These are phyloP conservation scores for Ascochyta fabae DNA, from an alignment of 2,329 filamentous ascomycete genomes.

Conservation along the genomic window DNA sequence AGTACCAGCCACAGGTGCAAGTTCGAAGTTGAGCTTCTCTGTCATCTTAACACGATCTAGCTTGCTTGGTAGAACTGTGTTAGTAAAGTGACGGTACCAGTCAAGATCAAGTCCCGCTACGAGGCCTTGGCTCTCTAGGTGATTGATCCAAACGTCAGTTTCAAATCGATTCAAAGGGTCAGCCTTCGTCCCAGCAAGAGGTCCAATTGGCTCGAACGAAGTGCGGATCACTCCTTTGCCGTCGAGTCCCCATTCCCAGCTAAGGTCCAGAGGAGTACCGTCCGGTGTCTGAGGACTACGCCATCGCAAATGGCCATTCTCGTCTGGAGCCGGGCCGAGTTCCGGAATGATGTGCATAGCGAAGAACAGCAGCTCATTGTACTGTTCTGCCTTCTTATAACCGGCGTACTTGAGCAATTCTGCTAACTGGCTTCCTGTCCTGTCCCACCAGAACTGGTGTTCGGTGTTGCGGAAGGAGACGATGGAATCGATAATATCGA, in stretches of 20 bases:
- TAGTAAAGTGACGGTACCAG: constrained; percentile 18
- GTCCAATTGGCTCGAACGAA: constrained; percentile 20
- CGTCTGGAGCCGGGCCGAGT: constrained; percentile 11
- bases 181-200: constrained; percentile 11
- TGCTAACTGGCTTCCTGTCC: constrained; percentile 12
- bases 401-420: constrained; percentile 11
- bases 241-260: constrained; percentile 23
- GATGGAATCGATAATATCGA: neutral
- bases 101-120: constrained; percentile 19
- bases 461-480: constrained; percentile 7
- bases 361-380: constrained; percentile 20
- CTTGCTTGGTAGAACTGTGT: constrained; percentile 10
- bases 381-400: constrained; percentile 14
- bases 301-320: constrained; percentile 10
- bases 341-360: constrained; percentile 15
- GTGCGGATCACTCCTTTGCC: constrained; percentile 20
- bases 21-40: constrained; percentile 16
- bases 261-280: constrained; percentile 20
- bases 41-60: constrained; percentile 14
- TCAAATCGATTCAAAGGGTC: constrained; percentile 18
- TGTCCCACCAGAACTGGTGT: constrained; percentile 20
- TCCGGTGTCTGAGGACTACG: constrained; percentile 21
- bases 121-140: constrained; percentile 14
- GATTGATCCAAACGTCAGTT: constrained; percentile 17
- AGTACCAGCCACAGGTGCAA: constrained; percentile 20